phyloP scores from a whole-genome alignment of 106 monocot species.

The Dendrobium officinale region DNA sequence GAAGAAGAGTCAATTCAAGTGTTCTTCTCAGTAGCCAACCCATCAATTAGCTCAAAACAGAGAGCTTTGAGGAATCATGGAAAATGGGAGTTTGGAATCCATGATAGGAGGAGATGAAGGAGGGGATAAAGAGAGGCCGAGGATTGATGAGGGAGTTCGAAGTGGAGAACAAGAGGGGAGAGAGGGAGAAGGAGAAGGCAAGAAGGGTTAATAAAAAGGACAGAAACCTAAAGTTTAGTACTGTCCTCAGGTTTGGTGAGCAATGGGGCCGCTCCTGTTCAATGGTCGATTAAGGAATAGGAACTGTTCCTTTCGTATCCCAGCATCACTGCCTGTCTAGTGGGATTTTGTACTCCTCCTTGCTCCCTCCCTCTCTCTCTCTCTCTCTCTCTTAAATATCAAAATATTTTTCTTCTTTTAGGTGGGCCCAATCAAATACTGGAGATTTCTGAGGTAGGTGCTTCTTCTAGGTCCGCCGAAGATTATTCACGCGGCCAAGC shows the following conservation, averaged over 20 bases:
- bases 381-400: background rate
- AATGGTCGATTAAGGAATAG: slow-evolving; percentile 14
- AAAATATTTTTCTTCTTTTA: too few relatives aligned
- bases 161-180: background rate
- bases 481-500: too few relatives aligned
- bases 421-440: too few relatives aligned
- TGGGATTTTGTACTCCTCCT: background rate
- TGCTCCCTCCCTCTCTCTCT: background rate
- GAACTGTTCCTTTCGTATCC: slow-evolving; percentile 4
- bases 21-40: background rate
- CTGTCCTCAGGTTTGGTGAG: slow-evolving; percentile 7
- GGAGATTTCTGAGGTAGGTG: too few relatives aligned
- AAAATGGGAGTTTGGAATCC: background rate
- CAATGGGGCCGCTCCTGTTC: slow-evolving; percentile 2
- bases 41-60: background rate
- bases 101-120: background rate
- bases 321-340: background rate
- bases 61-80: background rate
- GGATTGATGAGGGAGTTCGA: background rate
- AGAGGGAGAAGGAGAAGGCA: background rate
- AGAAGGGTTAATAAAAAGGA: background rate
- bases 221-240: background rate
- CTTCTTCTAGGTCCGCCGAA: too few relatives aligned
- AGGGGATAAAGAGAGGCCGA: background rate
- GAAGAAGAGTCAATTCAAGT: background rate